A percentile compares a stretch with the other conserved stretches of the same genome.
Conservation (phyloP, 2,329 filamentous ascomycete genomes). For the Exophiala phaeomuriformis region DNA sequence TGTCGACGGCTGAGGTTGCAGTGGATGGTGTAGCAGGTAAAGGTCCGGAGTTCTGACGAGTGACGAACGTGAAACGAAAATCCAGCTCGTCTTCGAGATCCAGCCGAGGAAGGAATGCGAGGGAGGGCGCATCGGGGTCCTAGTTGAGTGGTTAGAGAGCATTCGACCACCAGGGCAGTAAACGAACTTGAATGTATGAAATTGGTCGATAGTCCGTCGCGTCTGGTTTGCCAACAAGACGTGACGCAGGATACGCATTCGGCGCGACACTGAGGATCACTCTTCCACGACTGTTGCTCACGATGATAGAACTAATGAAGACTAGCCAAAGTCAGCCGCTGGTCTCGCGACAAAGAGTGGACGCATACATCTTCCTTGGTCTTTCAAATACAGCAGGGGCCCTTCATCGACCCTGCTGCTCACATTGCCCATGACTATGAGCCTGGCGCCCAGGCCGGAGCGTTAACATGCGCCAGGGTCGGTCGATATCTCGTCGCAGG, state of each 20-base stretch:
- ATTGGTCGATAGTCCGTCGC: conserved; percentile 66
- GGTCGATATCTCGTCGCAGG: neutral
- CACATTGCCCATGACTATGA: conserved; percentile 71
- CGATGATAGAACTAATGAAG: conserved; percentile 72
- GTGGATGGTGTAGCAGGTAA: conserved; percentile 47
- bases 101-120: conserved; percentile 70
- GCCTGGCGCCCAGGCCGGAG: conserved; percentile 11
- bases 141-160: conserved; percentile 34
- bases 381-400: conserved; percentile 71
- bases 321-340: conserved; percentile 49
- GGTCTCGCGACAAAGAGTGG: conserved; percentile 20
- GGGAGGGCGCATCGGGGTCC: conserved; percentile 63
- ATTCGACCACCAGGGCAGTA: neutral
- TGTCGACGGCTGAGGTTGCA: conserved; percentile 52
- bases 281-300: conserved; percentile 73
- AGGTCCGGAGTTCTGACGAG: conserved; percentile 50
- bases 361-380: conserved; percentile 78
- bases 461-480: conserved; percentile 13
- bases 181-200: conserved; percentile 80
- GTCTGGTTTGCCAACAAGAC: conserved; percentile 65
- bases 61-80: conserved; percentile 86
- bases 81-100: conserved; percentile 84
- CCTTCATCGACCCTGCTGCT: conserved; percentile 82
- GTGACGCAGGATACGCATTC: conserved; percentile 78
- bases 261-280: conserved; percentile 70